Base-by-base conservation (phyloP, 805 yeast species). In the Hanseniaspora singularis region DNA sequence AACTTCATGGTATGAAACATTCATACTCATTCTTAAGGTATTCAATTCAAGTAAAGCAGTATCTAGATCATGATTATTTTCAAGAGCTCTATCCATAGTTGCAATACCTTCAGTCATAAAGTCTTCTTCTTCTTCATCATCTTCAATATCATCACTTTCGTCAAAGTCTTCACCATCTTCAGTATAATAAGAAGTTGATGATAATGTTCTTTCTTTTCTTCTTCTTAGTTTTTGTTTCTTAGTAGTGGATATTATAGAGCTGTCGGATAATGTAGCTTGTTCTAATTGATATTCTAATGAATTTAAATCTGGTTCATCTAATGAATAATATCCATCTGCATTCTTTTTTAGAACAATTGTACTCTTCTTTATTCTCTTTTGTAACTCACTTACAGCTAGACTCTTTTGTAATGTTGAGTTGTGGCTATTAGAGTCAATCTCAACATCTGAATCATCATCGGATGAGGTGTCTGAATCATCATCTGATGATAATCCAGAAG, bases 21-120 rank as follows among this genome's bases (percentile, higher is more conserved):
- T 86, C 92, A 88, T 82, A 57, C 96, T 85, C 98, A 92, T 89
- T 65, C 97, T 74, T 58, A 92, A 71, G 0, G 98, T 92, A 61
- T 89, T 89, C 56, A 92, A 73, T 65, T 92, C 98, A 50, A 92
- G 67, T 52, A 86, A 66, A 0, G 98, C 96, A 12, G 95, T 88
- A 60, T 89, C 96, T 51, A 86, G 70, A 57, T 84, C 94, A 63
- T 92, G 98, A 61, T 86, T 83, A 57, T 88, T 81, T 54, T 83
- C 89, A 63, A 92, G 73, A 1, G 98, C 94, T 59, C 98, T 74
- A 55, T 80, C 85, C 27, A 92, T 83, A 0, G 96, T 86, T 10
- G 94, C 96, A 50, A 81, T 69, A n/a, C 96, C 98, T 68, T 92
- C 98, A 49, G 71, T 73, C 53, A 74, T 73, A 63, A 89, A 89